These are phyloP conservation scores for Calamus simplicifolius DNA, from an alignment of 176 grass and related monocot species.

Conservation along the genomic window DNA sequence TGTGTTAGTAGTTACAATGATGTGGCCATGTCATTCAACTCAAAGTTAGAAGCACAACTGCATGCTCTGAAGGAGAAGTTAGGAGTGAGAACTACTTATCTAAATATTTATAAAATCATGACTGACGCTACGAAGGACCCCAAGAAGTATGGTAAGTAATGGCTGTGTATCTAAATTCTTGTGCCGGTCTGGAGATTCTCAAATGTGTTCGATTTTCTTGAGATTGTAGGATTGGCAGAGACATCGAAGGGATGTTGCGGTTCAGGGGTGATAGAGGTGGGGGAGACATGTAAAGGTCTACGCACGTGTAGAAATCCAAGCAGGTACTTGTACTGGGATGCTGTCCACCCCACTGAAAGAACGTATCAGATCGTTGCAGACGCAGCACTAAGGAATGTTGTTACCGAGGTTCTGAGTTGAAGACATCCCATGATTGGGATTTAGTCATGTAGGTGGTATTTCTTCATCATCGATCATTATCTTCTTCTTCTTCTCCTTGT, in stretches of 20 bases:
- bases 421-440: slow-evolving; percentile 2
- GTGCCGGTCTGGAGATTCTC: background rate
- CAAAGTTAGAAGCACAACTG: slow-evolving; percentile 25
- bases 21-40: slow-evolving; percentile 46
- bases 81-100: slow-evolving; percentile 29
- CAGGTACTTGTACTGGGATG: slow-evolving; percentile 66
- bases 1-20: slow-evolving; percentile 44
- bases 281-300: slow-evolving; percentile 46
- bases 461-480: background rate
- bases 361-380: slow-evolving; percentile 51
- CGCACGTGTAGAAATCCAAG: slow-evolving; percentile 45
- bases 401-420: slow-evolving; percentile 22
- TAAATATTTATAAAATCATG: slow-evolving; percentile 32
- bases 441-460: too few relatives aligned
- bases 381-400: slow-evolving; percentile 16
- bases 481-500: background rate
- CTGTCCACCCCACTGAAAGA: slow-evolving; percentile 61
- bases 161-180: background rate
- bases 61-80: slow-evolving; percentile 24
- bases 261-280: slow-evolving; percentile 51
- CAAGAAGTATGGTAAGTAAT: slow-evolving; percentile 35
- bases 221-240: slow-evolving; percentile 33
- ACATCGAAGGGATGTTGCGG: slow-evolving; percentile 57
- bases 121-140: slow-evolving; percentile 30
- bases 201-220: background rate